Base-by-base conservation (phyloP, 108 stramenopile species). In the Skeletonema menzelii region DNA sequence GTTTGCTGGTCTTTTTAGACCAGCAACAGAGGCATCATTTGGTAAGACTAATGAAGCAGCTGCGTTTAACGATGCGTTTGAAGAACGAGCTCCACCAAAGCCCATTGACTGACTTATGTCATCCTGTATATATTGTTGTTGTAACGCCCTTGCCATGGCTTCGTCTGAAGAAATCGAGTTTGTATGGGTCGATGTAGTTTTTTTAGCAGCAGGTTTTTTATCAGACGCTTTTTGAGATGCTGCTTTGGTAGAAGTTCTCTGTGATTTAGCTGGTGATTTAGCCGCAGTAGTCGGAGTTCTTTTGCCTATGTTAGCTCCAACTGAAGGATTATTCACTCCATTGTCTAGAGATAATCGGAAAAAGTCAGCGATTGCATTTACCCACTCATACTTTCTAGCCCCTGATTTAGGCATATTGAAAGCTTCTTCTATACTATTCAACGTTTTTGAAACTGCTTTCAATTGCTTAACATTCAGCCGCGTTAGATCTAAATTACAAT, bases 311-410 rank as follows among this genome's bases (percentile, higher is more conserved):
- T 32, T 32, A 7, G 31, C 42, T 37, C 32, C 42, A 14, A 42
- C 42, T 71, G 42, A 59, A 71, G 14, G 5, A 32, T 32, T 49
- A 42, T 42, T 15, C n/a, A 42, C 14, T 3, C 40, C 40, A 20
- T 35, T 60, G 31, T 59, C 13, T 34, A 13, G 12, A 47, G 42
- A 27, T 31, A 24, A 3, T 46, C 12, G 58, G 34, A 70, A 59
- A 24, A 31, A 59, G 27, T 24, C 22, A 19, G 57, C 56, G 17
- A 70, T 31, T 4, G 65, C 47, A 28, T 44, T 55, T 28, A 76
- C 30, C 70, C 70, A 76, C 42, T 38, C 55, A 20, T 60, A 40
- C 31, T 76, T 76, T 20, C 65, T 76, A 15, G 75, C 61, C 1
- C 63, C 62, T 31, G 70, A 72, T 58, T 65, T 72, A 5, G 75